A percentile compares a stretch with the other conserved stretches of the same genome.
These are phyloP conservation scores for Hyphodiscus sp. DNA, from an alignment of 2,329 filamentous ascomycete genomes.

Conservation along the genomic window DNA sequence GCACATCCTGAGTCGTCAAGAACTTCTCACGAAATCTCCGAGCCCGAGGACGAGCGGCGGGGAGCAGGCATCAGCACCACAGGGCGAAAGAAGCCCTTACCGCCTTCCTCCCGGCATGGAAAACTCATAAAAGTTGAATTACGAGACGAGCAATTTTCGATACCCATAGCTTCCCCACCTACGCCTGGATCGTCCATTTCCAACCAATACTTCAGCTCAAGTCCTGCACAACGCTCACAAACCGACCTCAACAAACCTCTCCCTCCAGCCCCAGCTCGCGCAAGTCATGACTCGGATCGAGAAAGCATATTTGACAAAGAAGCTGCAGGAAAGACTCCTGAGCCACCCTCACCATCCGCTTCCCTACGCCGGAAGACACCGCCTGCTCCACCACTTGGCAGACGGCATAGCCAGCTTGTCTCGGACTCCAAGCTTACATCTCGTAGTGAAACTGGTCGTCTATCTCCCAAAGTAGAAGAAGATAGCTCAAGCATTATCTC, in stretches of 20 bases:
- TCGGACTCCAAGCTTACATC: constrained; percentile 21
- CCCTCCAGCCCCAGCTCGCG: constrained; percentile 45
- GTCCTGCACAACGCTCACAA: constrained; percentile 27
- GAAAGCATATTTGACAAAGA: constrained; percentile 50
- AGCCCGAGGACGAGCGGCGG: constrained; percentile 44
- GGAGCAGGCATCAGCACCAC: constrained; percentile 26
- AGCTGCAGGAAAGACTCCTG: constrained; percentile 45
- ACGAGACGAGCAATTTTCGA: constrained; percentile 34
- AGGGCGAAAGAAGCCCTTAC: constrained; percentile 62
- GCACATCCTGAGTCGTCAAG: constrained; percentile 42
- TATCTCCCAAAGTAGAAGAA: constrained; percentile 26
- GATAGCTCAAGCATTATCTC: constrained; percentile 14
- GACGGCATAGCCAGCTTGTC: constrained; percentile 27
- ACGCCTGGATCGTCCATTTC: constrained; percentile 17
- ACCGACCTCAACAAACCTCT: constrained; percentile 57
- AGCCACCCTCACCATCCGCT: constrained; percentile 31
- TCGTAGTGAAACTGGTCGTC: constrained; percentile 18
- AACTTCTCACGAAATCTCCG: constrained; percentile 53
- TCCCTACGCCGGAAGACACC: constrained; percentile 30
- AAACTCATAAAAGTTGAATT: constrained; percentile 57
- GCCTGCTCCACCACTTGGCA: constrained; percentile 36
- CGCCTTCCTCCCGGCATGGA: constrained; percentile 71
- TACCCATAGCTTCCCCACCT: constrained; percentile 27
- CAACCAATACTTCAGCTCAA: constrained; percentile 16
- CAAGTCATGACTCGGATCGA: constrained; percentile 34